Conservation (phyloP, 768 basidiomycete species). For the Tubosaeta sp. region DNA sequence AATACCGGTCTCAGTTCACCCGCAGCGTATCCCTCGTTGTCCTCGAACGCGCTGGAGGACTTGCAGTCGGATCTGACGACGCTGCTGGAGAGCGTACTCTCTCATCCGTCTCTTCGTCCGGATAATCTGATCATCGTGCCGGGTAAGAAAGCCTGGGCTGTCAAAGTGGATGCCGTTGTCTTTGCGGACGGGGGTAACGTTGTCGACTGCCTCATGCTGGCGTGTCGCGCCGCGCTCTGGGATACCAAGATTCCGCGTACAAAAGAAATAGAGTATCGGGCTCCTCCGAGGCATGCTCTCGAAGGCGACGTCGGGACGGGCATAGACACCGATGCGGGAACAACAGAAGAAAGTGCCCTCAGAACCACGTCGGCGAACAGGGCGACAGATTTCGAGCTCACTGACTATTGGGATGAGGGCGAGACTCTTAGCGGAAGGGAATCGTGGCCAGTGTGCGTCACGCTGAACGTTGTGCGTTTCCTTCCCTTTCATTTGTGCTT, state of each 20-base stretch:
- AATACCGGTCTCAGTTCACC: slow-evolving; percentile 55
- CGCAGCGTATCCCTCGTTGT: slow-evolving; percentile 70
- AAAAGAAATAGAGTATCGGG: slow-evolving; percentile 63
- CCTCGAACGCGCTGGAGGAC: slow-evolving; percentile 64
- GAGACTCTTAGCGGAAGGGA: slow-evolving; percentile 58
- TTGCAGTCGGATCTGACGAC: slow-evolving; percentile 69
- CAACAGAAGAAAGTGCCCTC: slow-evolving; percentile 42
- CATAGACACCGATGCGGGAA: slow-evolving; percentile 37
- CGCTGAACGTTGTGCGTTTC: slow-evolving; percentile 66
- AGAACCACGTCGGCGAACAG: slow-evolving; percentile 46
- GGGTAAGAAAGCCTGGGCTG: slow-evolving; percentile 68
- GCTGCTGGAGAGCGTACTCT: slow-evolving; percentile 58
- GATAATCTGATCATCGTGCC: slow-evolving; percentile 57
- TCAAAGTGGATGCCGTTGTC: slow-evolving; percentile 70
- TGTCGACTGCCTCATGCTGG: slow-evolving; percentile 75
- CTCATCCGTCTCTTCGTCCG: slow-evolving; percentile 64
- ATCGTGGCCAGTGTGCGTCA: slow-evolving; percentile 71
- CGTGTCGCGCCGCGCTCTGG: slow-evolving; percentile 74
- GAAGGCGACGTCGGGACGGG: slow-evolving; percentile 47
- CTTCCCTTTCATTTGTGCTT: background rate
- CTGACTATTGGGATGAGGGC: slow-evolving; percentile 87
- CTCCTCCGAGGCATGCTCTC: slow-evolving; percentile 28
- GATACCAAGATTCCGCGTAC: slow-evolving; percentile 79
- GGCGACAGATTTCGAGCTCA: slow-evolving; percentile 80
- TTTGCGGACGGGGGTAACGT: slow-evolving; percentile 73